Percentiles rank a stretch among this genome's conserved stretches.
Evolutionary conservation across 352 stramenopile genomes (phyloP).

Genomic region (Saprolegnia diclina): DNA sequence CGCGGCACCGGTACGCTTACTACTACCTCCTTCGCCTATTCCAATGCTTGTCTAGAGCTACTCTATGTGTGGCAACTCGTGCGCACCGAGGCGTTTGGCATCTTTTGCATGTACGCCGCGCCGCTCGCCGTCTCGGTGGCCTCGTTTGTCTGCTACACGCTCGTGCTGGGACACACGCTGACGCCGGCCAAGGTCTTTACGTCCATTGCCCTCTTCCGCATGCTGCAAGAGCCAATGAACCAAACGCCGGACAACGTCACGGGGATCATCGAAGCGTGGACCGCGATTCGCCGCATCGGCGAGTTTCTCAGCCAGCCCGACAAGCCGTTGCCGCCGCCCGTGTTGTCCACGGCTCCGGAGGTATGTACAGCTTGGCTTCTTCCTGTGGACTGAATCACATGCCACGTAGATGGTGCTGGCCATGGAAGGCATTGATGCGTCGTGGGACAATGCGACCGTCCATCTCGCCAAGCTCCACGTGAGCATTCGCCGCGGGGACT

Average conservation of each 20-base stretch:
- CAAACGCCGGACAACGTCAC: constrained; percentile 38
- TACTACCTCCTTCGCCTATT: background rate
- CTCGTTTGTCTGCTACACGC: constrained; percentile 44
- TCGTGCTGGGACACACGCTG: constrained; percentile 36
- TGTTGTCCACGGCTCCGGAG: background rate
- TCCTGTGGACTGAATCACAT: background rate
- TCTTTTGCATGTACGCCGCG: constrained; percentile 39
- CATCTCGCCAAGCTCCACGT: constrained; percentile 25
- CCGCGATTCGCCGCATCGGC: constrained; percentile 37
- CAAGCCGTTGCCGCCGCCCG: background rate
- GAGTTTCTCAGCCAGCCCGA: constrained; percentile 32
- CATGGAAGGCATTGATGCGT: background rate
- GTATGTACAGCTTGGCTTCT: background rate
- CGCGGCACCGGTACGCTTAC: constrained; percentile 30
- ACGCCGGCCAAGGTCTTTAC: constrained; percentile 60
- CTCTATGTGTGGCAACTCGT: constrained; percentile 1
- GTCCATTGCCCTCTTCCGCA: constrained; percentile 51
- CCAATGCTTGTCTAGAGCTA: constrained; percentile 12
- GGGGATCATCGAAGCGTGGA: constrained; percentile 37
- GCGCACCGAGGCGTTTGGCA: background rate
- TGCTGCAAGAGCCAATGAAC: constrained; percentile 37
- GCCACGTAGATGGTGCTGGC: background rate
- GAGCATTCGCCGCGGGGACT: constrained; percentile 36
- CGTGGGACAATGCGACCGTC: background rate
- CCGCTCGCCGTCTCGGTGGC: constrained; percentile 41